Evolutionary conservation across 2,329 filamentous ascomycete genomes (phyloP), one percentile per base, ranked within the genome.

Genomic region (Akanthomyces dipterigenus): DNA sequence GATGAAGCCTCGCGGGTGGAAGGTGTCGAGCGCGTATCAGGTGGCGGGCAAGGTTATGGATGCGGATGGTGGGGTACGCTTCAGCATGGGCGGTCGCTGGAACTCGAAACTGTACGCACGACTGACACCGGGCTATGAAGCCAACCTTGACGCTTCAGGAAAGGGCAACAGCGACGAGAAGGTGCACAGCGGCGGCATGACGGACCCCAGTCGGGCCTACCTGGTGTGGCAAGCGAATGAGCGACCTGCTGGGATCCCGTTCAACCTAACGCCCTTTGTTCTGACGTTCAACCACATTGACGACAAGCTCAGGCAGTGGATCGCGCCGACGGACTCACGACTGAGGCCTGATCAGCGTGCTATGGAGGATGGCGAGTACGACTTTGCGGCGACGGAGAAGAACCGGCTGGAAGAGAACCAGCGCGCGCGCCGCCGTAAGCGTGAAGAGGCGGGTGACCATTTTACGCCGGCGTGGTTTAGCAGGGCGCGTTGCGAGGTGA

Each of bases 351-450:
- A 99, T 74, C 95, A 99, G 77, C 84, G 95, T 12, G 95, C 95
- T 2, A 99, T 99, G 95, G 95, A 99, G 73, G 93, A 98, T 64
- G 95, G 93, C n/a, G 86, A 93, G 75, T 99, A 99, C 71, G 93
- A 98, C 70, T 82, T 95, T 63, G 95, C 95, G 1, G 95, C 93
- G 0, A 85, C 84, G 5, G 95, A 99, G 79, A 99, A 99, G 84
- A 95, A 93, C 70, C 83, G 95, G 1, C 84, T 99, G 0, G 95
- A 99, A 75, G 90, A 97, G 77, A 92, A 88, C 65, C 95, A 99
- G 79, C 82, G 95, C 63, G 86, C 88, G 11, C 87, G 88, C 62
- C 79, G 95, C 64, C 78, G 90, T 60, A 77, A 82, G 62, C 81
- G 93, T 26, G 93, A 99, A 75, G 82, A 82, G 34, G 82, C 77